phyloP scores from a whole-genome alignment of 352 stramenopile genomes.

The Globisporangium spinosum region DNA sequence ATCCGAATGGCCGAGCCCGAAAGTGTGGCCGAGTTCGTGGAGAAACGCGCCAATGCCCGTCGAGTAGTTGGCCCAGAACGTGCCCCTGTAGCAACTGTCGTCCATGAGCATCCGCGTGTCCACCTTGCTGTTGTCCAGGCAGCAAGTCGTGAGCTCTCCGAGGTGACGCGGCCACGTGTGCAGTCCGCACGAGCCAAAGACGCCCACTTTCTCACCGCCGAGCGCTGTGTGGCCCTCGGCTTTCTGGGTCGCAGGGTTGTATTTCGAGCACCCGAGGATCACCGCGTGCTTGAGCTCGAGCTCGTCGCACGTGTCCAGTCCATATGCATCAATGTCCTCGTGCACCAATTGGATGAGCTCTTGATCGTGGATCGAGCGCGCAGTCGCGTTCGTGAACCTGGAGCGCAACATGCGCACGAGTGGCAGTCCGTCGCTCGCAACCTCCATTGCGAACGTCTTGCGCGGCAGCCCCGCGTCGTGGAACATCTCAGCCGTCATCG shows the following conservation, averaged over 20 bases:
- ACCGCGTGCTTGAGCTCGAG: conserved; percentile 60
- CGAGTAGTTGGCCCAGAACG: conserved; percentile 61
- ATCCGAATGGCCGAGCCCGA: conserved; percentile 50
- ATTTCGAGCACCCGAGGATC: conserved; percentile 65
- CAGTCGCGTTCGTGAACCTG: conserved; percentile 51
- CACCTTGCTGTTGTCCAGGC: conserved; percentile 53
- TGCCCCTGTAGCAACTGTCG: conserved; percentile 57
- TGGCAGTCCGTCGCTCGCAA: conserved; percentile 42
- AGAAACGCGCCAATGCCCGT: conserved; percentile 63
- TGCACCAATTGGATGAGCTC: conserved; percentile 52
- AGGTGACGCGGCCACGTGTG: conserved; percentile 56
- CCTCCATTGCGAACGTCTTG: conserved; percentile 52
- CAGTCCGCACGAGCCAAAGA: conserved; percentile 69
- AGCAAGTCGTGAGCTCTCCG: conserved; percentile 44
- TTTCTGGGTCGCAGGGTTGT: conserved; percentile 44
- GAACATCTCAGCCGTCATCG: conserved; percentile 49
- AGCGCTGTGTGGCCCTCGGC: conserved; percentile 58
- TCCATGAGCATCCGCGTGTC: conserved; percentile 46
- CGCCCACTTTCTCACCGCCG: conserved; percentile 45
- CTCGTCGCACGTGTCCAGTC: conserved; percentile 28
- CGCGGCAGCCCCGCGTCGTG: conserved; percentile 34
- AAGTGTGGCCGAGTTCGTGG: conserved; percentile 61
- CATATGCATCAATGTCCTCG: conserved; percentile 41
- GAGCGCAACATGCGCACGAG: conserved; percentile 46
- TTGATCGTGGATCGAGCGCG: conserved; percentile 49